These are phyloP conservation scores for Exophiala sideris DNA, from an alignment of 2,329 filamentous ascomycete genomes.

Conservation along the genomic window DNA sequence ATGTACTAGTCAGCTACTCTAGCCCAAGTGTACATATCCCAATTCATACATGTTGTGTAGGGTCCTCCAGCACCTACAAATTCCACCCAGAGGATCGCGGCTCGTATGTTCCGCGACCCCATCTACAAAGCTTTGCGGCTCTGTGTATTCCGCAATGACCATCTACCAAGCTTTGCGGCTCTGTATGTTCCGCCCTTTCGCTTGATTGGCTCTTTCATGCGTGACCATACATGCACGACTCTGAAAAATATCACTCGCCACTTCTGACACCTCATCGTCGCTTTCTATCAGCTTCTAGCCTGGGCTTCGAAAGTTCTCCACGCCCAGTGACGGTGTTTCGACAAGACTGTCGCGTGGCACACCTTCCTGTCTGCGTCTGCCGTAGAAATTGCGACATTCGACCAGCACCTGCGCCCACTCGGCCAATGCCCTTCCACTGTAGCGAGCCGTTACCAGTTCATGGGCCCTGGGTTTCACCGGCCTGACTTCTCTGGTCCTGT, in stretches of 20 bases:
- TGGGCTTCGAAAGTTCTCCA: constrained; percentile 56
- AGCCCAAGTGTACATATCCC: too few species aligned
- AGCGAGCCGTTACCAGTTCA: constrained; percentile 47
- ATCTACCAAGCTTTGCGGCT: too few species aligned
- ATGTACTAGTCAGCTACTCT: too few species aligned
- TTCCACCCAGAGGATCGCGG: too few species aligned
- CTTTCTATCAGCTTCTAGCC: constrained; percentile 10
- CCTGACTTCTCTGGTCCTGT: constrained; percentile 21
- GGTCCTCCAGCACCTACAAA: too few species aligned
- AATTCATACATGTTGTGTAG: too few species aligned
- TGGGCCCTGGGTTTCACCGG: constrained; percentile 30
- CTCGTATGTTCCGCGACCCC: too few species aligned
- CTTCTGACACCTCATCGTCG: neutral
- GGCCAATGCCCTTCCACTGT: constrained; percentile 61
- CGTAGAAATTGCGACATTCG: constrained; percentile 63
- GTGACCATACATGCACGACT: neutral
- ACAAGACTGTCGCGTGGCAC: constrained; percentile 56
- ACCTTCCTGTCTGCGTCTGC: constrained; percentile 59
- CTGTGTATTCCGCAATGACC: too few species aligned
- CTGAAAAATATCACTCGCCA: neutral
- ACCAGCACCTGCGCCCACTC: constrained; percentile 62
- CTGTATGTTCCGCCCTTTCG: too few species aligned
- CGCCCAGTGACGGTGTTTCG: constrained; percentile 60
- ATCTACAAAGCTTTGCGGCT: too few species aligned
- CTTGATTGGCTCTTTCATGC: too few species aligned